These are phyloP conservation scores for Cercospora berteroae DNA, from an alignment of 2,329 filamentous ascomycete species.

Conservation along the genomic window DNA sequence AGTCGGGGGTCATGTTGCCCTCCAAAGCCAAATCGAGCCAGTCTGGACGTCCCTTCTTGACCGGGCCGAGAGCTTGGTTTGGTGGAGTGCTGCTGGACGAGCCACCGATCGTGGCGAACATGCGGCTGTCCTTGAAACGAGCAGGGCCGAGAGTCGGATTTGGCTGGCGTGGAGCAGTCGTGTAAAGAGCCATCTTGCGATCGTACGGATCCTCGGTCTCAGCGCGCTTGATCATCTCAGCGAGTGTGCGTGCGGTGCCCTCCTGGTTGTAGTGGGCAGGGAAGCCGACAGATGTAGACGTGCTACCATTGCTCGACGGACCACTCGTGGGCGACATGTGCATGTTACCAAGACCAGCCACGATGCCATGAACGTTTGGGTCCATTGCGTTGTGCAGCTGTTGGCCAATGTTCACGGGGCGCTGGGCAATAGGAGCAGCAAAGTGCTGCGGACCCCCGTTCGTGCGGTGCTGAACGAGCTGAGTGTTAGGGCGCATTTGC, in stretches of 20 bases:
- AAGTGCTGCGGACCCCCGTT: neutral
- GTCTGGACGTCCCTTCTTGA: conserved; percentile 14
- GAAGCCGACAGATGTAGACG: neutral
- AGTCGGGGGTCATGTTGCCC: conserved; percentile 27
- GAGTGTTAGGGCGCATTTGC: neutral
- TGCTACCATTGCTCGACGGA: neutral
- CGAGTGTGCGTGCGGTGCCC: conserved; percentile 2
- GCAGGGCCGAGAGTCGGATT: conserved; percentile 27
- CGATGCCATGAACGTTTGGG: neutral
- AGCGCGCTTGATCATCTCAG: conserved; percentile 19
- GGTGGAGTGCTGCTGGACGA: neutral
- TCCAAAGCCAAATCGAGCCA: conserved; percentile 22
- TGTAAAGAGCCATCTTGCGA: conserved; percentile 16
- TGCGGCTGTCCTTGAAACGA: conserved; percentile 26
- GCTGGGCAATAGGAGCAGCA: neutral
- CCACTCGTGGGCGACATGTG: neutral
- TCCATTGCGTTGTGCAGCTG: neutral
- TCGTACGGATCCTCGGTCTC: conserved; percentile 24
- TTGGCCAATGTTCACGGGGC: neutral
- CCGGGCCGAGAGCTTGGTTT: conserved; percentile 2
- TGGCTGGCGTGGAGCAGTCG: conserved; percentile 10
- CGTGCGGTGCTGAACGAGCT: neutral
- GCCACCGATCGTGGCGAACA: conserved; percentile 18
- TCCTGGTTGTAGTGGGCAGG: neutral
- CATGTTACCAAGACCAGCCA: conserved; percentile 7